Evolutionary conservation across 805 yeast species (phyloP), one percentile per base, ranked within the genome.

Genomic region (Blastobotrys muscicola): DNA sequence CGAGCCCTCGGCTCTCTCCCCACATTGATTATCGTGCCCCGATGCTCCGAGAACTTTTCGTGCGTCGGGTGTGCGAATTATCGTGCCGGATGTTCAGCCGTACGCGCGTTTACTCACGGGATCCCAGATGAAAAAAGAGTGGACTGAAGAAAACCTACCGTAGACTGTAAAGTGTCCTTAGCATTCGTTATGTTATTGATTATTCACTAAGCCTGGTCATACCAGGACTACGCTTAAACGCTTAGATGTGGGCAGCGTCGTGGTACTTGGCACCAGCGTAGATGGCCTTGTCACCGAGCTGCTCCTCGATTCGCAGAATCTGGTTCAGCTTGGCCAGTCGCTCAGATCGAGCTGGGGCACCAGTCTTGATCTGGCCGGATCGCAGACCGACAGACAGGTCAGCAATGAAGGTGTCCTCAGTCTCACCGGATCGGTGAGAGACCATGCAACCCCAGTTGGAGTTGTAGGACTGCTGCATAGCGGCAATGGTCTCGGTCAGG

Each of bases 391-490:
- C 98, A 63, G 86, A 76, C 68, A 90, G 79, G 73, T 90, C 97
- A 65, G 98, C 97, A 70, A 90, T 90, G 76, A 85, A 82, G 64
- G 94, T 82, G 74, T 92, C 98, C 77, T 92, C 98, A 58, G 97
- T 89, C 80, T 90, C 98, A 76, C 98, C 98, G 61, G 97, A 89
- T 82, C 98, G 87, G 86, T 90, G 98, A 64, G 97, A 89, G 62
- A 92, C 97, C 97, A 90, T 89, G 67, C 89, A 96, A 78, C 97
- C 97, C 98, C 98, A 90, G 66, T 86, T 86, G 54, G 96, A 97
- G 55, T 79, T 81, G 74, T 79, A 89, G 48, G 97, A 85, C 71
- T 84, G 92, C 69, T 84, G 72, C 64, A 97, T 97, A 64, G 97
- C 97, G 70, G 86, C 77, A 72, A 90, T 87, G 54, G 97, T 85